Percentiles rank a stretch among this genome's conserved stretches.
Evolutionary conservation across 345 rosid species (phyloP).

Genomic region (Bruguiera gymnorhiza): DNA sequence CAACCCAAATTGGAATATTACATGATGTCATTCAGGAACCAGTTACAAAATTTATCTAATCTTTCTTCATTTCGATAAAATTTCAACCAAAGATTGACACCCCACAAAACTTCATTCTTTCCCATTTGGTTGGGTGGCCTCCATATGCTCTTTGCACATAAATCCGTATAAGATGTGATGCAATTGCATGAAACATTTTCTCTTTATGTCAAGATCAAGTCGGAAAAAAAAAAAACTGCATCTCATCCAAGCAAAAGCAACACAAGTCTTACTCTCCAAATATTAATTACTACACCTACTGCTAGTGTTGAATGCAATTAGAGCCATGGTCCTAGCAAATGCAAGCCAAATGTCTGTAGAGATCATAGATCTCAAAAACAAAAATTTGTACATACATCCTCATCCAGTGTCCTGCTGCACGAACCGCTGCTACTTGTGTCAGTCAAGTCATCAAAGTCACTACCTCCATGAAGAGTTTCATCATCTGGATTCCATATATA

Average conservation of each 20-base stretch:
- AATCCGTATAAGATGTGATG: too few relatives aligned
- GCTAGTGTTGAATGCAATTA: not conserved
- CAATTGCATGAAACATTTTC: too few relatives aligned
- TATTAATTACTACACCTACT: not conserved
- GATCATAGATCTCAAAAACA: not conserved
- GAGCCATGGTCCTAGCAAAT: not conserved
- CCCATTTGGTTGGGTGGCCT: too few relatives aligned
- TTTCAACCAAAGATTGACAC: too few relatives aligned
- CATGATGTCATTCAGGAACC: not conserved
- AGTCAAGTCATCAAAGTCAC: slow-evolving; percentile 77
- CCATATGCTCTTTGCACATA: too few relatives aligned
- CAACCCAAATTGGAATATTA: not conserved
- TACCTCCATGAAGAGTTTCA: slow-evolving; percentile 68
- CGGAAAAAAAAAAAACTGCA: too few relatives aligned
- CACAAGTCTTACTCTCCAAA: too few relatives aligned
- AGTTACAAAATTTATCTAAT: too few relatives aligned
- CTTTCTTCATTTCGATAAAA: too few relatives aligned
- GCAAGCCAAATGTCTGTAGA: slow-evolving; percentile 2
- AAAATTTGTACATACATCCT: slow-evolving; percentile 47
- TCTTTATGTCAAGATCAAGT: too few relatives aligned
- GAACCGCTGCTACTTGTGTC: slow-evolving; percentile 80
- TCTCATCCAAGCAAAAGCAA: too few relatives aligned
- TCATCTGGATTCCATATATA: slow-evolving; percentile 89
- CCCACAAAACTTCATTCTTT: too few relatives aligned
- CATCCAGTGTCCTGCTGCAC: slow-evolving; percentile 62